These are phyloP conservation scores for Penicillium parvum DNA, from an alignment of 495 filamentous ascomycete genomes.

Conservation along the genomic window DNA sequence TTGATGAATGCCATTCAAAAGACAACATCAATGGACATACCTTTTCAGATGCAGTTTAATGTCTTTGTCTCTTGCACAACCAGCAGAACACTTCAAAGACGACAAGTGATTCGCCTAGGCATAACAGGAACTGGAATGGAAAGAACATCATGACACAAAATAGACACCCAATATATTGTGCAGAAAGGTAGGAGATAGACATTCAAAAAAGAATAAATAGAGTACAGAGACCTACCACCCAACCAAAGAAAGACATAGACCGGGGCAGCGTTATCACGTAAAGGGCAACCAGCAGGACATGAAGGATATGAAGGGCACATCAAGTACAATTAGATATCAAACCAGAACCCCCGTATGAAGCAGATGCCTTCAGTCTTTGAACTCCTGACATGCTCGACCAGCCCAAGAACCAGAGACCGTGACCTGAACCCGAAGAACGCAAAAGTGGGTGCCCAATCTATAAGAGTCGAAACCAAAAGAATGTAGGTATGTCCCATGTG, in stretches of 20 bases:
- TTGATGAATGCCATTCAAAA: too few species aligned
- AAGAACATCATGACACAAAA: neutral
- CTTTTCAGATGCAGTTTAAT: too few species aligned
- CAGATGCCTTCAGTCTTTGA: slow-evolving; percentile 33
- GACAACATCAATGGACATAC: too few species aligned
- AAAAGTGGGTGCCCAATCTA: slow-evolving; percentile 13
- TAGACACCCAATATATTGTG: neutral
- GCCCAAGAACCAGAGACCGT: slow-evolving; percentile 20
- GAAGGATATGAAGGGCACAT: slow-evolving; percentile 7
- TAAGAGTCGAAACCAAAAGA: slow-evolving; percentile 11
- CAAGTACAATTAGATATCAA: slow-evolving; percentile 13
- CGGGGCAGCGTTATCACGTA: slow-evolving; percentile 19
- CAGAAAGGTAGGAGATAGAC: neutral
- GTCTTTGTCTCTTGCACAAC: too few species aligned
- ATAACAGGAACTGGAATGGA: neutral
- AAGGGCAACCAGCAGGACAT: slow-evolving; percentile 4
- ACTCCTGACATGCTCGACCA: slow-evolving; percentile 41
- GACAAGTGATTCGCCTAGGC: too few species aligned
- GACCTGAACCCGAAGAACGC: slow-evolving; percentile 12
- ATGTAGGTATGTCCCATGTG: slow-evolving; percentile 1
- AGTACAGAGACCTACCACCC: slow-evolving; percentile 11
- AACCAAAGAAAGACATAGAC: slow-evolving; percentile 2
- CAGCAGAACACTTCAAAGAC: too few species aligned
- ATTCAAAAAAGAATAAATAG: slow-evolving; percentile 6
- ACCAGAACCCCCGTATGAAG: slow-evolving; percentile 14